phyloP scores from a whole-genome alignment of 1,284 basidiomycete species.

The Moesziomyces sp. region DNA sequence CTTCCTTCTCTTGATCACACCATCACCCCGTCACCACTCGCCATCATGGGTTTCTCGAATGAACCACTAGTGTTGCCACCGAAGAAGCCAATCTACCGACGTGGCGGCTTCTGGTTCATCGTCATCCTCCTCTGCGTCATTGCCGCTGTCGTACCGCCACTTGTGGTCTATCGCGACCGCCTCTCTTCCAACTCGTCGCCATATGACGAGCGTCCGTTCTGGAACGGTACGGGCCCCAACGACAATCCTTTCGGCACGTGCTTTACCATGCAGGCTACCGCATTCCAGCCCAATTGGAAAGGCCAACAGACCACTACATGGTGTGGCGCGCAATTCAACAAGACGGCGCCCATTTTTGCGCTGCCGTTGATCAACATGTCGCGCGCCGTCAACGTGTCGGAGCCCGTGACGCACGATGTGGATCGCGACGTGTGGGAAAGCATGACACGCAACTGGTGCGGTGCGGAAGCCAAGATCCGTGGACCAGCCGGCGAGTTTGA shows the following conservation, averaged over 20 bases:
- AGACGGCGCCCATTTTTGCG: conserved; percentile 39
- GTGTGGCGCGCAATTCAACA: conserved; percentile 46
- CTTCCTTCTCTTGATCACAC: too few species aligned
- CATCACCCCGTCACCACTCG: too few species aligned
- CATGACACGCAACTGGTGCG: conserved; percentile 46
- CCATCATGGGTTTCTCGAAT: conserved; percentile 22
- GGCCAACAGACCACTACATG: conserved; percentile 38
- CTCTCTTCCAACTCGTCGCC: conserved; percentile 7
- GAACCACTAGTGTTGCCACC: conserved; percentile 17
- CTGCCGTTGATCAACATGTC: conserved; percentile 44
- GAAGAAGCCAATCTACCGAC: conserved; percentile 28
- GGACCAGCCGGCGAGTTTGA: conserved; percentile 28
- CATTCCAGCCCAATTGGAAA: conserved; percentile 47
- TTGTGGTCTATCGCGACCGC: conserved; percentile 33
- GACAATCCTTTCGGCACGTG: conserved; percentile 42
- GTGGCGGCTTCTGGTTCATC: conserved; percentile 26
- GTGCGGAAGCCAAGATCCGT: conserved; percentile 33
- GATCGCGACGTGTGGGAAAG: conserved; percentile 14
- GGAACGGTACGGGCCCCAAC: conserved; percentile 48
- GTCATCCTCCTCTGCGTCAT: conserved; percentile 26
- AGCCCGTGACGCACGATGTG: conserved; percentile 10
- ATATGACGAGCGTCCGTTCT: conserved; percentile 32
- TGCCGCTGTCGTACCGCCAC: conserved; percentile 32
- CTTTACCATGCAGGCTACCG: conserved; percentile 42
- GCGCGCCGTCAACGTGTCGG: conserved; percentile 6